Base-by-base conservation (phyloP, 768 basidiomycete genomes). In the Collybiopsis confluens region DNA sequence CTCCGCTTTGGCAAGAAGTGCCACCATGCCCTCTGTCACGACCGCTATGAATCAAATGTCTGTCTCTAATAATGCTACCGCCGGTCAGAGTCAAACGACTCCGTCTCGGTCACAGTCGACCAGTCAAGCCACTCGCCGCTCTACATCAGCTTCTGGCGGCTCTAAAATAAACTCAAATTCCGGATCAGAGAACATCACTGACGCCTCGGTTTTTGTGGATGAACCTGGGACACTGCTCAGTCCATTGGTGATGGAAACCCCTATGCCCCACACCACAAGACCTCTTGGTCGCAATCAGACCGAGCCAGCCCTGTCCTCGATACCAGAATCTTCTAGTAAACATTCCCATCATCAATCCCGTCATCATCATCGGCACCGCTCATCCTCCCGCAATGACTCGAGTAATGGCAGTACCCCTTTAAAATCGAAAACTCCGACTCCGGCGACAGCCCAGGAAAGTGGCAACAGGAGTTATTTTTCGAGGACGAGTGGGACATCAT, bases 201-300 rank as follows among this genome's bases (percentile, higher is more conserved):
- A 36, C 24, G 54, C 45, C 4, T 9, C 27, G 24, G 36, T 59
- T 20, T 58, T 78, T 35, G 73, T 75, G 15, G 77, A 78, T 8
- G 78, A 79, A 56, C 79, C 77, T 1, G 41, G 65, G 20, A 71
- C 67, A 55, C 71, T 76, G 43, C 73, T 79, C n/a, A 76, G 75
- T 54, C 78, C 78, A 1, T 62, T 80, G 41, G 63, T 75, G 35
- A 62, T 75, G 21, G 61, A 55, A n/a, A 72, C 72, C 1, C 71
- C 69, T 13, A 67, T 68, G 46, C 63, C 68, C 21, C 35, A 43
- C 41, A 24, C 64, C 23, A 63, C 24, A 30, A 64, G 54, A 52
- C 52, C 49, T 51, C 56, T 70, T 24, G 61, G 62, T 3, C 65
- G 72, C 7, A 65, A 67, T 24, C 64, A 67, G 36, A 71, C 70